These are phyloP conservation scores for Globisporangium yorkense DNA, from an alignment of 352 stramenopile genomes.

Conservation along the genomic window DNA sequence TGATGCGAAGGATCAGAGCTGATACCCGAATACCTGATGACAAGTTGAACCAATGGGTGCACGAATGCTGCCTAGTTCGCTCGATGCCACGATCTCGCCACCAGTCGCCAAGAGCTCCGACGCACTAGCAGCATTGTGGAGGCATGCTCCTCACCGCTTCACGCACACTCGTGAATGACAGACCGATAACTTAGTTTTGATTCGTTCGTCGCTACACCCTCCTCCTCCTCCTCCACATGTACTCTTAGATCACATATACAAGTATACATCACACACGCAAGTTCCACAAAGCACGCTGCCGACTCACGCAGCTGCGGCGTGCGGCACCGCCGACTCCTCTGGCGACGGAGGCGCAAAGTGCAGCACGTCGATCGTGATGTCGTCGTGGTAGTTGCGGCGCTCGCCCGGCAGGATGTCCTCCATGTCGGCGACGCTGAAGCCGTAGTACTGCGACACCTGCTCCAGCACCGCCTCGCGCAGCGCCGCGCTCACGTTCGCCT, in stretches of 20 bases:
- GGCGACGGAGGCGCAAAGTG: conserved; percentile 41
- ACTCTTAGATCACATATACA: not conserved
- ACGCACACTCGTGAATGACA: too few species aligned
- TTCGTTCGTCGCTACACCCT: not conserved
- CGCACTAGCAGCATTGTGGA: too few species aligned
- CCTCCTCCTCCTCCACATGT: too few species aligned
- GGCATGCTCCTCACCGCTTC: too few species aligned
- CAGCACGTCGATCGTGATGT: conserved; percentile 70
- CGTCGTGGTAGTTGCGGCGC: conserved; percentile 61
- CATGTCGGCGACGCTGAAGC: conserved; percentile 35
- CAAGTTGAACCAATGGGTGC: too few species aligned
- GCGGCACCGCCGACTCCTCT: conserved; percentile 1
- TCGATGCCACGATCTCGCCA: too few species aligned
- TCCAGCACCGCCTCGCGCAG: conserved; percentile 42
- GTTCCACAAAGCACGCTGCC: not conserved
- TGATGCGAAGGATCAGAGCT: not conserved
- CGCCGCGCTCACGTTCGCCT: conserved; percentile 47
- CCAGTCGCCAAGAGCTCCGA: too few species aligned
- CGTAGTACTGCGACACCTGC: conserved; percentile 51
- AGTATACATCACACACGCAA: not conserved
- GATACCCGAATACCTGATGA: not conserved
- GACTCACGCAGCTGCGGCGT: conserved; percentile 14
- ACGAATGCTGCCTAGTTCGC: too few species aligned
- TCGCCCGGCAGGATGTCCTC: conserved; percentile 50
- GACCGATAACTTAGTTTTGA: not conserved